Base-by-base conservation (phyloP, 2,329 filamentous ascomycete species). In the Graphium sp. region DNA sequence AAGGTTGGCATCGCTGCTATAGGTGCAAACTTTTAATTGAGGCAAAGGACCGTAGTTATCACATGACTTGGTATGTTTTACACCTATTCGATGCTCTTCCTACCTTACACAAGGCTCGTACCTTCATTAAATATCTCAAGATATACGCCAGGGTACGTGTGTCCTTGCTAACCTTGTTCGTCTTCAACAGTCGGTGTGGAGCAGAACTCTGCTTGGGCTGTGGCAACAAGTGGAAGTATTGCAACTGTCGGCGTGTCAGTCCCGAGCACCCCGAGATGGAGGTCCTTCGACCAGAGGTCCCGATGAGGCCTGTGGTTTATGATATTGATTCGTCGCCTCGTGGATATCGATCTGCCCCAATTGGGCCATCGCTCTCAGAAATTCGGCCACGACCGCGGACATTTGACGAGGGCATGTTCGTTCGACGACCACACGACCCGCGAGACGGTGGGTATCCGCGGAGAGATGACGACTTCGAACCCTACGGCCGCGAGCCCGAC, bases 131-230 rank as follows among this genome's bases (percentile, higher is more conserved):
- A n/a, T 30, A 28, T 33, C 28, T 34, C 27, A 31, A 15, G 22
- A 28, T 13, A 31, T 18, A 29, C 27, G 25, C 25, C 28, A 26
- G n/a, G 21, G 25, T 26, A 34, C 32, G 28, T 20, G n/a, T n/a
- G n/a, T 27, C 23, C 19, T 33, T 32, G 24, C 38, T 37, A 35
- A 56, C 35, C 18, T 39, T 32, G 20, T 26, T 26, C 26, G 30
- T 26, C 17, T 35, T 26, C 17, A 10, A 16, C 30, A 73, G 75
- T 47, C 78, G 73, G 31, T 92, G 84, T 43, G 75, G 69, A 30
- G 80, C 80, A 17, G 68, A 91, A 41, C 91, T 91, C 43, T 93
- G 84, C 53, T 84, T 89, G 68, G 64, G 81, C 16, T 93, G 84
- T 45, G 83, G 79, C 14, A 46, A 58, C 18, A 78, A 78, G 40